A percentile compares a stretch with the other conserved stretches of the same genome.
Evolutionary conservation across 345 rosid genomes (phyloP).

Genomic region (Salix arbutifolia): DNA sequence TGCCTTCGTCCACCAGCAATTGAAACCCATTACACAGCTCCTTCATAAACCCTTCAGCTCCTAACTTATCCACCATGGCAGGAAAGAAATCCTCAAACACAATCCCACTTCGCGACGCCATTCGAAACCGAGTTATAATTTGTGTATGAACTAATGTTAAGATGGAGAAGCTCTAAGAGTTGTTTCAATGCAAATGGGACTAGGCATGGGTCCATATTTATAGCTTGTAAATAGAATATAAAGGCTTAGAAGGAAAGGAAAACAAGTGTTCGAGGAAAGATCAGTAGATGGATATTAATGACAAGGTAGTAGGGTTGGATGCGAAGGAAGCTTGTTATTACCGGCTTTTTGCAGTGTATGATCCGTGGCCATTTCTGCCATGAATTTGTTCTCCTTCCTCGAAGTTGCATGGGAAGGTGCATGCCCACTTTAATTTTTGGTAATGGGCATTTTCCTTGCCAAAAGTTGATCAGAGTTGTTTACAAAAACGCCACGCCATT

Average conservation of each 20-base stretch:
- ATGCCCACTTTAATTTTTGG: background rate
- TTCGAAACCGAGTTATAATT: background rate
- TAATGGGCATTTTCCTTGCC: background rate
- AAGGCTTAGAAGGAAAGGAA: constrained; percentile 1
- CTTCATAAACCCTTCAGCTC: constrained; percentile 52
- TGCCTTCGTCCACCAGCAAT: constrained; percentile 43
- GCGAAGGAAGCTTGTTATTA: background rate
- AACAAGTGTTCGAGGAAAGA: constrained; percentile 14
- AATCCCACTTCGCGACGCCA: constrained; percentile 28
- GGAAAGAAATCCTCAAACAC: constrained; percentile 57
- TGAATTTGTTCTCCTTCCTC: constrained; percentile 29
- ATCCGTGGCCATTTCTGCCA: constrained; percentile 6
- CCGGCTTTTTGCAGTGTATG: constrained; percentile 7
- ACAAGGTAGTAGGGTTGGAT: constrained; percentile 14
- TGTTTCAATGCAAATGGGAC: background rate
- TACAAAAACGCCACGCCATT: background rate
- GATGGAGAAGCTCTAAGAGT: too few relatives aligned
- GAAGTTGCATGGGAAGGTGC: constrained; percentile 44
- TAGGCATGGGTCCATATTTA: constrained; percentile 5
- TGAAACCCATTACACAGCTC: constrained; percentile 53
- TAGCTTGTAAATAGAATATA: background rate
- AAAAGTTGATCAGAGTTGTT: background rate
- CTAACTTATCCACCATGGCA: constrained; percentile 51
- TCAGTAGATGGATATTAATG: constrained; percentile 8
- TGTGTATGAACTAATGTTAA: too few relatives aligned